Evolutionary conservation across 306 rosid genomes (phyloP).

Genomic region (Vigna nakashimae): DNA sequence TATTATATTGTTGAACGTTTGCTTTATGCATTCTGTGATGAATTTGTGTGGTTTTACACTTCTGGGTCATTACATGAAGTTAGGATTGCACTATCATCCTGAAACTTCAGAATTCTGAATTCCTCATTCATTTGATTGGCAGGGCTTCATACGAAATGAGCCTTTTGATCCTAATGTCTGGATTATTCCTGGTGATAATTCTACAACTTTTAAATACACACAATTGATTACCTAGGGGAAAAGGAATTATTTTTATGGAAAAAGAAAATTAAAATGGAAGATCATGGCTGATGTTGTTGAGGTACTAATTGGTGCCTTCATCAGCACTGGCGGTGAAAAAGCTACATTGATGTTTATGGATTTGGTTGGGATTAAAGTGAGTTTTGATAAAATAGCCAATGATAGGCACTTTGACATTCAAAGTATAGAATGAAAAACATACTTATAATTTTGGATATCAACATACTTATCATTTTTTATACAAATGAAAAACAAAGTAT

Average conservation of each 20-base stretch:
- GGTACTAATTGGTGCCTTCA: conserved; percentile 89
- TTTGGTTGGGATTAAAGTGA: conserved; percentile 75
- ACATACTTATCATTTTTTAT: no score
- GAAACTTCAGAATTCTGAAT: background rate
- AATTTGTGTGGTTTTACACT: background rate
- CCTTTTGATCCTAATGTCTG: conserved; percentile 72
- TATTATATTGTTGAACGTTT: conserved; percentile 11
- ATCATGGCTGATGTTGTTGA: conserved; percentile 86
- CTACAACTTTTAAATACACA: conserved; percentile 30
- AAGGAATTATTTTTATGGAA: conserved; percentile 51
- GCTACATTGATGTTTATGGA: conserved; percentile 73
- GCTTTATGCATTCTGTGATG: background rate
- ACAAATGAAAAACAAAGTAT: no score
- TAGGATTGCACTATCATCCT: no score
- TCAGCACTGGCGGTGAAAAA: conserved; percentile 77
- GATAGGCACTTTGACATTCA: conserved; percentile 52
- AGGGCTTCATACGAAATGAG: conserved; percentile 83
- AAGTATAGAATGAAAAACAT: no score
- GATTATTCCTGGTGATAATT: conserved; percentile 71
- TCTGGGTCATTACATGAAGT: no score
- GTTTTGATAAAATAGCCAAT: conserved; percentile 49
- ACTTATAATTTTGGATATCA: no score
- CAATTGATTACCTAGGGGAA: conserved; percentile 39
- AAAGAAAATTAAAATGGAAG: conserved; percentile 62
- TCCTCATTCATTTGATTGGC: conserved; percentile 41